Conservation (phyloP, 2,329 filamentous ascomycete genomes). For the Chalara sp. region DNA sequence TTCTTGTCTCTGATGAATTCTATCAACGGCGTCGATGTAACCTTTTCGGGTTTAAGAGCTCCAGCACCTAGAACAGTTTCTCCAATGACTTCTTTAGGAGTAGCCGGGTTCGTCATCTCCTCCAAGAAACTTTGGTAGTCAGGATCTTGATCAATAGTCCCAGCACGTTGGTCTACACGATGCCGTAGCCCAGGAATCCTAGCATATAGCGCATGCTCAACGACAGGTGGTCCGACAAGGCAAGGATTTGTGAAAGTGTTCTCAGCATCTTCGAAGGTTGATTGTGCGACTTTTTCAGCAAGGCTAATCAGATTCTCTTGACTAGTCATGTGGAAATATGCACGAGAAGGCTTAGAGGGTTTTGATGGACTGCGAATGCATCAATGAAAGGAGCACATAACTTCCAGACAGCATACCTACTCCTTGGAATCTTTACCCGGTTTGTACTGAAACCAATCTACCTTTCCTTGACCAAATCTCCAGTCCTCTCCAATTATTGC, state of each 20-base stretch:
- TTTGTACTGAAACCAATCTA: conserved; percentile 76
- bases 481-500: conserved; percentile 69
- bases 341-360: conserved; percentile 71
- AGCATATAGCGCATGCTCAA: conserved; percentile 80
- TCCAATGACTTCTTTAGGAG: conserved; percentile 40
- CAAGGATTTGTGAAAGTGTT: conserved; percentile 62
- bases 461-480: conserved; percentile 71
- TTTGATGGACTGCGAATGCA: conserved; percentile 62
- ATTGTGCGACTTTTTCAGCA: conserved; percentile 60
- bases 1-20: conserved; percentile 91
- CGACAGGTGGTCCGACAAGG: conserved; percentile 68
- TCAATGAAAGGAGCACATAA: conserved; percentile 3
- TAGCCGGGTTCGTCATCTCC: conserved; percentile 66
- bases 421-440: conserved; percentile 76
- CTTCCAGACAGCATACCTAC: conserved; percentile 42
- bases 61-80: conserved; percentile 28
- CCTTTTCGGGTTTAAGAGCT: conserved; percentile 40
- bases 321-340: conserved; percentile 75
- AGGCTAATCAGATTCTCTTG: conserved; percentile 61
- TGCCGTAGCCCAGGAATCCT: conserved; percentile 71
- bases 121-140: conserved; percentile 94
- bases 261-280: conserved; percentile 74
- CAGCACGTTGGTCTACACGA: conserved; percentile 76
- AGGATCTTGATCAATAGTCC: conserved; percentile 92
- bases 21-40: conserved; percentile 80